phyloP scores from a whole-genome alignment of 2,329 filamentous ascomycete genomes.

The Hypocrella siamensis region DNA sequence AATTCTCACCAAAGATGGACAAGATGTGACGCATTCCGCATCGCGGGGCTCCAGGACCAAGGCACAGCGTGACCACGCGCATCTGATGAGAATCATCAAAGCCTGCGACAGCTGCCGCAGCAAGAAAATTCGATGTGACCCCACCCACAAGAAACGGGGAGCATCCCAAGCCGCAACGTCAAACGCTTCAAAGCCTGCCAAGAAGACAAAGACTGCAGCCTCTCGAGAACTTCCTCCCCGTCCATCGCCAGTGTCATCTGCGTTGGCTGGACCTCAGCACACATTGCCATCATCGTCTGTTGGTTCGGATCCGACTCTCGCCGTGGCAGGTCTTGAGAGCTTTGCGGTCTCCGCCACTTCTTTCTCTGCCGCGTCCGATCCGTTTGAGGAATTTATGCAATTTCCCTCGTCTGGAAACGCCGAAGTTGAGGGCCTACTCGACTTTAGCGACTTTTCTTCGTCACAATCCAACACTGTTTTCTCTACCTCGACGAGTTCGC shows the following conservation, averaged over 20 bases:
- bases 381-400: slow-evolving; percentile 30
- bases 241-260: slow-evolving; percentile 5
- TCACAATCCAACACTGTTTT: slow-evolving; percentile 15
- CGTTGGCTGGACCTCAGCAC: not conserved
- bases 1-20: slow-evolving; percentile 48
- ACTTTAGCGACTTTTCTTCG: slow-evolving; percentile 25
- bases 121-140: slow-evolving; percentile 50
- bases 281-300: slow-evolving; percentile 3
- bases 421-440: slow-evolving; percentile 30
- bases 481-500: too few species aligned
- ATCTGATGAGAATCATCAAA: slow-evolving; percentile 51
- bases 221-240: slow-evolving; percentile 8
- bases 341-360: slow-evolving; percentile 4
- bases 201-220: slow-evolving; percentile 21
- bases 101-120: slow-evolving; percentile 46
- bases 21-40: slow-evolving; percentile 46
- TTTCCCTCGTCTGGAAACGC: slow-evolving; percentile 20
- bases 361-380: slow-evolving; percentile 10
- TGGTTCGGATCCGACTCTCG: slow-evolving; percentile 8
- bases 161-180: slow-evolving; percentile 16
- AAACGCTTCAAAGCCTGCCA: slow-evolving; percentile 18
- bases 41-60: slow-evolving; percentile 50
- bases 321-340: slow-evolving; percentile 9
- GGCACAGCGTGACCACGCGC: slow-evolving; percentile 51
- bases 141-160: slow-evolving; percentile 37